Evolutionary conservation across 768 basidiomycete species (phyloP).

Genomic region (Calocybe cyanea): DNA sequence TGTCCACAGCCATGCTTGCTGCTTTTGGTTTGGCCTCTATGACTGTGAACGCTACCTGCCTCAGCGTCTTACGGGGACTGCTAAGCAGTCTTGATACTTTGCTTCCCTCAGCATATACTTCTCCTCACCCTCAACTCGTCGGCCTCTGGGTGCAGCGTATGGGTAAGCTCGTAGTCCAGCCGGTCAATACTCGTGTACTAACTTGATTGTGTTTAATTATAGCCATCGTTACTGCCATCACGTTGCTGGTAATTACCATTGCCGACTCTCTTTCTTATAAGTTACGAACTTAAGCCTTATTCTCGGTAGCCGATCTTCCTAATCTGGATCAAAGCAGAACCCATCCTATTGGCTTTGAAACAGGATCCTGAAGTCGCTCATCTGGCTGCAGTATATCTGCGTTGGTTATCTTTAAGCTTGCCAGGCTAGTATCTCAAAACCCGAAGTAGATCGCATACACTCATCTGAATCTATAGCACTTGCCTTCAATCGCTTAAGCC

Average conservation of each 20-base stretch:
- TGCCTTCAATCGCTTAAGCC: slow-evolving; percentile 46
- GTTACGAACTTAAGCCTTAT: no score
- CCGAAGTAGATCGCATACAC: slow-evolving; percentile 2
- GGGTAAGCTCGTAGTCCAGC: no score
- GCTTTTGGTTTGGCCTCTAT: slow-evolving; percentile 72
- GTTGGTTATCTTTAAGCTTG: slow-evolving; percentile 69
- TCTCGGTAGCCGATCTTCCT: slow-evolving; percentile 57
- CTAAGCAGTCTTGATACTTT: slow-evolving; percentile 87
- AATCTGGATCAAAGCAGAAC: slow-evolving; percentile 82
- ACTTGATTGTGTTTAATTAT: not conserved
- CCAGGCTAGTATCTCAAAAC: slow-evolving; percentile 41
- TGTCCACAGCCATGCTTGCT: slow-evolving; percentile 85
- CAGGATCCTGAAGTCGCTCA: no score
- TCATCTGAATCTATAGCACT: slow-evolving; percentile 24
- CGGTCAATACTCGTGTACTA: slow-evolving; percentile 10
- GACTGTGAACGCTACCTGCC: slow-evolving; percentile 71
- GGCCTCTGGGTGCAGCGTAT: no score
- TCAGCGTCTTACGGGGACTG: slow-evolving; percentile 78
- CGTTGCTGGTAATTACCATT: slow-evolving; percentile 44
- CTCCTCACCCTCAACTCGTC: no score
- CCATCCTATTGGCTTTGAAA: slow-evolving; percentile 66
- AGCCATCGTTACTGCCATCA: slow-evolving; percentile 58
- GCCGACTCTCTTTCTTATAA: no score
- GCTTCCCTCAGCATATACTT: no score
- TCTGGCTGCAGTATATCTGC: no score